Conservation (phyloP, 345 rosid genomes). For the Eucalyptus regnans region DNA sequence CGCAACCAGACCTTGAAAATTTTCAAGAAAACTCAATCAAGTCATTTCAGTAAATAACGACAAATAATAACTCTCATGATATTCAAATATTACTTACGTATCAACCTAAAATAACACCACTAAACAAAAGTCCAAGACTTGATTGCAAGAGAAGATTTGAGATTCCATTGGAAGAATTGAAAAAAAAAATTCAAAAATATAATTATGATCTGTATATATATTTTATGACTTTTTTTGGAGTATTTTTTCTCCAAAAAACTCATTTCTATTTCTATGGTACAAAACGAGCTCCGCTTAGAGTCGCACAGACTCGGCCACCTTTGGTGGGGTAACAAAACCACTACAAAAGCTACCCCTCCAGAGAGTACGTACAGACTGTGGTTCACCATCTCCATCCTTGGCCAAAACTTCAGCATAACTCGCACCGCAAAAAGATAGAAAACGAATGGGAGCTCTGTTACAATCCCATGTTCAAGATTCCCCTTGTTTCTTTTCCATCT, state of each 20-base stretch:
- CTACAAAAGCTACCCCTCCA: not conserved
- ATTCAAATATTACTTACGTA: not conserved
- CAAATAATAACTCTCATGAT: not conserved
- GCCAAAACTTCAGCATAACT: not conserved
- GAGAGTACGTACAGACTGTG: not conserved
- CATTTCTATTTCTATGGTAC: not conserved
- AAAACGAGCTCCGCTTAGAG: not conserved
- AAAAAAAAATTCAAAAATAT: not conserved
- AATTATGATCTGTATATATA: not conserved
- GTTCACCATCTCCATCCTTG: conserved; percentile 6
- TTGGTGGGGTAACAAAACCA: conserved; percentile 28
- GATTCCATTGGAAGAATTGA: not conserved
- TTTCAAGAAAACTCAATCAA: not conserved
- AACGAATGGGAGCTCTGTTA: not conserved
- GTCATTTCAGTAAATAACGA: not conserved
- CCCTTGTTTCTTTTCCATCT: not conserved
- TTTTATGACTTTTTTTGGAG: not conserved
- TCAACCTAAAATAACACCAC: not conserved
- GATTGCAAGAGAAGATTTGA: not conserved
- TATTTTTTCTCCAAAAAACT: not conserved
- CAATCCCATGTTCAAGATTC: conserved; percentile 14
- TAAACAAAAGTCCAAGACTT: not conserved
- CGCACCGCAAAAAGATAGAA: not conserved
- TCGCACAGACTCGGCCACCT: not conserved
- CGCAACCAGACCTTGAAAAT: not conserved